Conservation (phyloP, 2,329 filamentous ascomycete species). For the Aspergillus uvarum region DNA sequence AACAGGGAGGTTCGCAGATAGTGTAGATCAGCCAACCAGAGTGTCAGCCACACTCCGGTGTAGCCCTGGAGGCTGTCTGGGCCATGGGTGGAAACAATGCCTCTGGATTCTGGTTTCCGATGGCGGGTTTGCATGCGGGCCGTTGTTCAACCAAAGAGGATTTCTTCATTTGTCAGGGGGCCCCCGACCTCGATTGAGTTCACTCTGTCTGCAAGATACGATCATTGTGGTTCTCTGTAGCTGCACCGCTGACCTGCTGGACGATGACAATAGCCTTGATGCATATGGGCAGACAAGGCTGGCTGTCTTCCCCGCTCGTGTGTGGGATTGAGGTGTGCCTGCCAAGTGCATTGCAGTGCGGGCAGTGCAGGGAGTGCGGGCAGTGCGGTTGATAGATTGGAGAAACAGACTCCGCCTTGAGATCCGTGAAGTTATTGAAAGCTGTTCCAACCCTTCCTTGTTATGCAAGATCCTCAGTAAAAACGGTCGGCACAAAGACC, state of each 20-base stretch:
- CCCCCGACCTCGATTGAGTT: background rate
- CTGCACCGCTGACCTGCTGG: background rate
- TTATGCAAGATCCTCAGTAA: background rate
- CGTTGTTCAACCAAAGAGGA: background rate
- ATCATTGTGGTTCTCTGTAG: background rate
- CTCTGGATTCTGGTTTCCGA: constrained; percentile 29
- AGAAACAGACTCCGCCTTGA: background rate
- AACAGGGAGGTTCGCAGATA: background rate
- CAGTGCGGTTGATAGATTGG: background rate
- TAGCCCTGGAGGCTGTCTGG: background rate
- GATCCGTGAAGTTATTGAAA: background rate
- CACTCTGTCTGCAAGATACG: background rate
- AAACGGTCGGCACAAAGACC: background rate
- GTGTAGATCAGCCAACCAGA: background rate
- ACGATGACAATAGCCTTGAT: background rate
- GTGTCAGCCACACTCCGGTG: background rate
- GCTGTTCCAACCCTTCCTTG: background rate
- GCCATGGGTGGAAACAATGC: background rate
- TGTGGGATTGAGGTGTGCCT: background rate
- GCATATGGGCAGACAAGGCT: background rate
- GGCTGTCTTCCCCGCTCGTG: background rate
- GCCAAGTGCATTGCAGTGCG: too few relatives aligned
- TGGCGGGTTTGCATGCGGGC: background rate
- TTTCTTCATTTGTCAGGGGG: background rate
- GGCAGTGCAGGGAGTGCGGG: background rate